Evolutionary conservation across 768 basidiomycete genomes (phyloP).

Genomic region (Lactarius evosmus): DNA sequence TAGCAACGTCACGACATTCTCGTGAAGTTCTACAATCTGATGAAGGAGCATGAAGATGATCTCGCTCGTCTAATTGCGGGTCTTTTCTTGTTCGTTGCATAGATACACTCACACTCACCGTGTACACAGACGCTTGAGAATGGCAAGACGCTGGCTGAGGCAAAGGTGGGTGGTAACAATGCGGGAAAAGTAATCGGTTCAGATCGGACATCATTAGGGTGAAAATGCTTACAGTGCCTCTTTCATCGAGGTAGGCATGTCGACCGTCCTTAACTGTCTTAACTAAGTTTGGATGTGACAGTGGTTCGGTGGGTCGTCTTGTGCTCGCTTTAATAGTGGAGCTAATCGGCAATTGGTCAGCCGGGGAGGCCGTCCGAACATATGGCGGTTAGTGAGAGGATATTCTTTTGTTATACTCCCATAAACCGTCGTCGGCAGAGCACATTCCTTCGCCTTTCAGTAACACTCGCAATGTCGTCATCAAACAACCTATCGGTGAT

Average conservation of each 20-base stretch:
- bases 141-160: conserved; percentile 85
- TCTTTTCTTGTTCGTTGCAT: not conserved
- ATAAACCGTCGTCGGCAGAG: conserved; percentile 43
- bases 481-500: conserved; percentile 89
- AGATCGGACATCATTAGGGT: conserved; percentile 42
- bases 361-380: conserved; percentile 87
- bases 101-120: not conserved
- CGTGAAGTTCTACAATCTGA: conserved; percentile 70
- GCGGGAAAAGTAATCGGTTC: not conserved
- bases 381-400: conserved; percentile 65
- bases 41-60: conserved; percentile 85
- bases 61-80: conserved; percentile 76
- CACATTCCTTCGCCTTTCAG: conserved; percentile 75
- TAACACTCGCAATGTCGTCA: conserved; percentile 75
- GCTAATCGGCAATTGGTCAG: conserved; percentile 39
- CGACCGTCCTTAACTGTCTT: conserved; percentile 29
- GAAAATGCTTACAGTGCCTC: conserved; percentile 86
- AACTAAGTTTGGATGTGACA: conserved; percentile 32
- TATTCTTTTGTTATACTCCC: not conserved
- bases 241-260: conserved; percentile 64
- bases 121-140: conserved; percentile 81
- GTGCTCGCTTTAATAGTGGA: conserved; percentile 7
- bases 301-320: conserved; percentile 71
- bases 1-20: conserved; percentile 83
- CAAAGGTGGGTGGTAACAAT: conserved; percentile 49